Percentiles rank a stretch among this genome's conserved stretches.
Conservation (phyloP, 441 rosid genomes). For the Eutrema salsugineum region DNA sequence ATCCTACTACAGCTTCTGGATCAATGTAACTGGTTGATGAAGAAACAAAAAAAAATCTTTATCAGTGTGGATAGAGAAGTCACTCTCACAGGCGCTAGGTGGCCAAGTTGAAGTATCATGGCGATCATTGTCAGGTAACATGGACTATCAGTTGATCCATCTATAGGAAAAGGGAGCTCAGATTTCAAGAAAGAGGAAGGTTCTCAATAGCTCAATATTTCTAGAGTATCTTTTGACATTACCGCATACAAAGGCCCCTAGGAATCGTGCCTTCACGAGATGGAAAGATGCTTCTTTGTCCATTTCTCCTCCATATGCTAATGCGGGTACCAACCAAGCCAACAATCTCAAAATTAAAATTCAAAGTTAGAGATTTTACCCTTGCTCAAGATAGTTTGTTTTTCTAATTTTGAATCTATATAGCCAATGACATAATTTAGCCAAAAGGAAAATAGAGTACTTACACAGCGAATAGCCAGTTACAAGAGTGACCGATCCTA, state of each 20-base stretch:
- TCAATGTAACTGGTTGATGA: conserved; percentile 60
- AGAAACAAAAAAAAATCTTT: not conserved
- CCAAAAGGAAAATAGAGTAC: not conserved
- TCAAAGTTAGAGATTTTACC: not conserved
- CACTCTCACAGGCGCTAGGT: not conserved
- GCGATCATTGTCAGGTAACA: not conserved
- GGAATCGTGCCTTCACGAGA: conserved; percentile 59
- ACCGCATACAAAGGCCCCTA: conserved; percentile 89
- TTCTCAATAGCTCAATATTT: not conserved
- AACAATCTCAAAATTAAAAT: conserved; percentile 49
- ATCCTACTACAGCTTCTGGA: conserved; percentile 91
- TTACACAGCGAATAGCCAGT: not conserved
- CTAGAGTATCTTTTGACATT: conserved; percentile 24
- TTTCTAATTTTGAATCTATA: not conserved
- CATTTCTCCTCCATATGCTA: conserved; percentile 83
- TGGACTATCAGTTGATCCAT: not conserved
- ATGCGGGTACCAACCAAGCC: conserved; percentile 78
- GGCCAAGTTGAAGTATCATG: conserved; percentile 3
- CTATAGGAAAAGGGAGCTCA: not conserved
- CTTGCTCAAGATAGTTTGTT: not conserved
- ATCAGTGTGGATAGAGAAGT: not conserved
- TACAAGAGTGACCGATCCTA: not conserved
- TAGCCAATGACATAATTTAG: not conserved
- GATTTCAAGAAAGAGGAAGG: not conserved
- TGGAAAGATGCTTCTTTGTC: conserved; percentile 71